Evolutionary conservation across 1,139 yeast genomes (phyloP), one percentile per base, ranked within the genome.

Genomic region (Pneumocystis wakefieldiae): DNA sequence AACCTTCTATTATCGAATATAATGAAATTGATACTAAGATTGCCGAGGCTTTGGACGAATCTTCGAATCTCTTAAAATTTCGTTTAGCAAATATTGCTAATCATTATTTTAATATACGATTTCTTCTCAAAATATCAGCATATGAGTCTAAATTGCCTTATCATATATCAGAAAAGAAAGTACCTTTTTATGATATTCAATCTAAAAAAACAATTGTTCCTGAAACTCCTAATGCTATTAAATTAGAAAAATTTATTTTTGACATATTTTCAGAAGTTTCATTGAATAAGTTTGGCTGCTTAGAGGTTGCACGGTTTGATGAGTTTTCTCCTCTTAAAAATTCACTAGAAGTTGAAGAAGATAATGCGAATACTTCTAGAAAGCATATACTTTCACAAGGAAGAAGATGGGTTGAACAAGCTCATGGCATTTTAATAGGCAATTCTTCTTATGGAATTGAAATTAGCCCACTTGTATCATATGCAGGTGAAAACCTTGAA

Each of bases 81-180:
- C 81, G 98, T 69, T 97, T 97, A 7, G 99, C 97, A 32, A 94
- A 94, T 75, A 94, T 94, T 68, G 99, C 92, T 66, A 94, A 94
- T 73, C 98, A 94, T 75, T 94, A 91, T 76, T 94, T 92, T 76
- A 85, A 92, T 5, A 88, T 87, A 61, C 84, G 81, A 36, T 81
- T 90, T 70, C 77, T 94, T 70, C 74, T 77, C 39, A 70, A 76
- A 60, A 78, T 90, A 64, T 85, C 87, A 7, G 71, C 77, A 59
- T 91, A 97, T 97, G 74, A 79, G 6, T 81, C 86, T 24, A 78
- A 83, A 75, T 79, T 94, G 70, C 97, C 97, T 28, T 91, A 86
- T 77, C 99, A 94, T 74, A 83, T 91, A 72, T 98, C 99, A 38
- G 82, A 80, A 73, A 94, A 94, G 81, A 92, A 91, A 77, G 89